Percentiles rank a stretch among this genome's conserved stretches.
Evolutionary conservation across 2,329 filamentous ascomycete species (phyloP).

Genomic region (Talaromyces sp.): DNA sequence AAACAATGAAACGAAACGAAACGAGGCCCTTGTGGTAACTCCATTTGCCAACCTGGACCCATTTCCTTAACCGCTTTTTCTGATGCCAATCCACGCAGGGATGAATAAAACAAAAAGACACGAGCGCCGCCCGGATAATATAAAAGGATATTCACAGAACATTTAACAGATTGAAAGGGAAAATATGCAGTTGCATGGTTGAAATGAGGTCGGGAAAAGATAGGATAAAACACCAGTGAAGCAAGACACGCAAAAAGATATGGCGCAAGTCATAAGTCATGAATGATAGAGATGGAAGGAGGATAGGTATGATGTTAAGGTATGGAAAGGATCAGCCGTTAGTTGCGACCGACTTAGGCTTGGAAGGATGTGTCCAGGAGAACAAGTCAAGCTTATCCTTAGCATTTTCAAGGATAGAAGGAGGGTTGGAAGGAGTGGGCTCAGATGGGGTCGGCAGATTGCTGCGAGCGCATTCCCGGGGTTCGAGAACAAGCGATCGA

Average conservation of each 20-base stretch:
- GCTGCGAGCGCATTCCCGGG: constrained; percentile 48
- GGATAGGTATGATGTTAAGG: constrained; percentile 9
- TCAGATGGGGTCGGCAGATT: constrained; percentile 18
- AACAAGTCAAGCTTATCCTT: constrained; percentile 58
- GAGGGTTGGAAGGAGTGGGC: constrained; percentile 24
- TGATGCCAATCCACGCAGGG: constrained; percentile 17
- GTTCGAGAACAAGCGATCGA: constrained; percentile 82
- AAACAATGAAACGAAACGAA: constrained; percentile 14
- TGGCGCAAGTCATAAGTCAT: constrained; percentile 26
- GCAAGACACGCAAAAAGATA: constrained; percentile 11
- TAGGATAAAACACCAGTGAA: constrained; percentile 12
- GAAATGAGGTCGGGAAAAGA: constrained; percentile 5
- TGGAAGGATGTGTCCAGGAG: constrained; percentile 52
- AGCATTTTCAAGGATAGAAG: constrained; percentile 40
- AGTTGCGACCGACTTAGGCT: constrained; percentile 42
- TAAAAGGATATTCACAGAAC: constrained; percentile 28
- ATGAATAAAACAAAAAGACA: constrained; percentile 15
- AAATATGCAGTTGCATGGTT: constrained; percentile 21
- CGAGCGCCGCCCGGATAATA: constrained; percentile 20
- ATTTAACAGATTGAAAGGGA: constrained; percentile 2
- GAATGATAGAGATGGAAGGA: background rate
- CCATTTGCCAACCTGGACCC: constrained; percentile 20
- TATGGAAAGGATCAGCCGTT: constrained; percentile 31
- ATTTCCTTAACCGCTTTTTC: constrained; percentile 25
- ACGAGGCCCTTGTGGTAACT: constrained; percentile 19